A percentile compares a stretch with the other conserved stretches of the same genome.
phyloP scores from a whole-genome alignment of 176 grass and related monocot genomes.

The Carex cristatella region DNA sequence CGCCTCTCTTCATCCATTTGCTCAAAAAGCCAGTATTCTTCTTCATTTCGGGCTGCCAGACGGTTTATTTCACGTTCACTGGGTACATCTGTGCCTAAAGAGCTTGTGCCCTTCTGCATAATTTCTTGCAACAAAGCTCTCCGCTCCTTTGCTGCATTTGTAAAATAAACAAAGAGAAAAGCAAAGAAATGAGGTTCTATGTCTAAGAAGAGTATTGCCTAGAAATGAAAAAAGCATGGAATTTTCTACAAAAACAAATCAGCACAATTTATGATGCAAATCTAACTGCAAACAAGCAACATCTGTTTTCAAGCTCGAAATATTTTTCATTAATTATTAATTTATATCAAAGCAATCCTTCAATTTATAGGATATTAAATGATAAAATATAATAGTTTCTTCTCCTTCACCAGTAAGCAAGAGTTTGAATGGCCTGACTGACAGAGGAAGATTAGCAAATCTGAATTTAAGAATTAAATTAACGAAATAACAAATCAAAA shows the following conservation, averaged over 20 bases:
- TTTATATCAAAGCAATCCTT: neutral
- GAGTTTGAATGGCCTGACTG: neutral
- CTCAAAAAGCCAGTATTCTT: slow-evolving; percentile 98
- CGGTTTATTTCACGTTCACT: slow-evolving; percentile 97
- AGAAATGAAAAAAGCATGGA: neutral
- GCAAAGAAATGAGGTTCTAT: neutral
- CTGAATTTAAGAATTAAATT: neutral
- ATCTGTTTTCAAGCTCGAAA: neutral
- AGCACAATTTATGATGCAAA: neutral
- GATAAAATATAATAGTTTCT: neutral
- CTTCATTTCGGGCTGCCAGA: slow-evolving; percentile 75
- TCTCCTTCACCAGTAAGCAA: neutral
- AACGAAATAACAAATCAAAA: neutral
- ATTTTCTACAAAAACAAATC: neutral
- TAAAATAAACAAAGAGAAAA: slow-evolving; percentile 14
- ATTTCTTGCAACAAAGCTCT: slow-evolving; percentile 90
- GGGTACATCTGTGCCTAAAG: slow-evolving; percentile 90
- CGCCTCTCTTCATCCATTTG: slow-evolving; percentile 99
- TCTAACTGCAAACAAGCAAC: neutral
- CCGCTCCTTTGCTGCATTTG: slow-evolving; percentile 72
- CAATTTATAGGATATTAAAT: neutral
- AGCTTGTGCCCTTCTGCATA: slow-evolving; percentile 84
- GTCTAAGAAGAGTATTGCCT: neutral
- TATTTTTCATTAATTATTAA: neutral
- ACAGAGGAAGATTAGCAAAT: neutral